A percentile compares a stretch with the other conserved stretches of the same genome.
These are phyloP conservation scores for Lyophyllum shimeji DNA, from an alignment of 768 basidiomycete genomes.

Conservation along the genomic window DNA sequence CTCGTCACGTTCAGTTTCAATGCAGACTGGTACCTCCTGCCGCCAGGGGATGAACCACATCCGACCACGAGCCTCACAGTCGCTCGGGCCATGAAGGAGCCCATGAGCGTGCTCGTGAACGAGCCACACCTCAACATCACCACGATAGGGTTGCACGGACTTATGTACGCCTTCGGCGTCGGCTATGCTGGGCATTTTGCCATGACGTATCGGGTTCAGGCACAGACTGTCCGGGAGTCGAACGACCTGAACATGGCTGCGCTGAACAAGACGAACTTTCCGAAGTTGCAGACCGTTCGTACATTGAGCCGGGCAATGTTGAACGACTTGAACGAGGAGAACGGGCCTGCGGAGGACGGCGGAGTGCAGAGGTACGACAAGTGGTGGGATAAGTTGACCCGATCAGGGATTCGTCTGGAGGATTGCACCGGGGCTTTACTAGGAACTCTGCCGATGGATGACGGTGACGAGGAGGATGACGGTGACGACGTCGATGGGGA, in stretches of 20 bases:
- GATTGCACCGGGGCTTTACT: slow-evolving; percentile 72
- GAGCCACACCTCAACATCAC: slow-evolving; percentile 57
- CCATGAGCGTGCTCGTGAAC: slow-evolving; percentile 41
- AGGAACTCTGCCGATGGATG: slow-evolving; percentile 47
- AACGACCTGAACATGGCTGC: slow-evolving; percentile 70
- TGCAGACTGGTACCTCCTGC: slow-evolving; percentile 59
- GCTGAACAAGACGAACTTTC: slow-evolving; percentile 55
- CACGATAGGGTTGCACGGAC: slow-evolving; percentile 68
- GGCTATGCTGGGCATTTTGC: slow-evolving; percentile 48
- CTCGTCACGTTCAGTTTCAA: slow-evolving; percentile 71
- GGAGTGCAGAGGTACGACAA: slow-evolving; percentile 61
- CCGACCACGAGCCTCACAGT: slow-evolving; percentile 13
- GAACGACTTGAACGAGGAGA: slow-evolving; percentile 53
- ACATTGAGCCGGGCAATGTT: slow-evolving; percentile 57
- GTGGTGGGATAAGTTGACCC: slow-evolving; percentile 61
- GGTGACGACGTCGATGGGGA: too few species aligned
- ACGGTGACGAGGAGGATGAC: slow-evolving; percentile 22
- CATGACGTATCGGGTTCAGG: slow-evolving; percentile 40
- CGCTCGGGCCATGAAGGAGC: slow-evolving; percentile 21
- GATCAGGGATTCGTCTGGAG: slow-evolving; percentile 58
- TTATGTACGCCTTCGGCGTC: slow-evolving; percentile 68
- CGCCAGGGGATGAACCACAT: slow-evolving; percentile 13
- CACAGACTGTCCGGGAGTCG: slow-evolving; percentile 45
- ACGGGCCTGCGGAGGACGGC: slow-evolving; percentile 43
- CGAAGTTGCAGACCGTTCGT: slow-evolving; percentile 57